Percentiles rank a stretch among this genome's conserved stretches.
Conservation (phyloP, 148 eudicot species). For the Vaccinium macrocarpon region DNA sequence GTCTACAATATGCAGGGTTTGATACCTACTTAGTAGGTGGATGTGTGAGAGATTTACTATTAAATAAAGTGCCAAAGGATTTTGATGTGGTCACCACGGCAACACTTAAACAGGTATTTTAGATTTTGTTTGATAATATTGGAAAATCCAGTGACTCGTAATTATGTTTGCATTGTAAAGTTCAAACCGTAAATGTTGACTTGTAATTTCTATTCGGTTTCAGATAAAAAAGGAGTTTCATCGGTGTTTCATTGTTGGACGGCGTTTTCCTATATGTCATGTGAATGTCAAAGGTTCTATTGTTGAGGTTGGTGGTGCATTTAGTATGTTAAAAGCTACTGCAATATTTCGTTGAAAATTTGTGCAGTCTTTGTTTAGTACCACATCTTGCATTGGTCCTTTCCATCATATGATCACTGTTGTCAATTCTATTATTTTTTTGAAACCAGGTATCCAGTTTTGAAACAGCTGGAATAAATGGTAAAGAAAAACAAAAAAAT, state of each 20-base stretch:
- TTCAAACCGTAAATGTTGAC: background rate
- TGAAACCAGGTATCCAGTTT: slow-evolving; percentile 82
- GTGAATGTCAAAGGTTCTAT: slow-evolving; percentile 56
- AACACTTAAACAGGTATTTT: slow-evolving; percentile 53
- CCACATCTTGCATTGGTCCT: background rate
- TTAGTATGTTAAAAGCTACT: background rate
- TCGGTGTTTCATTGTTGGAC: slow-evolving; percentile 67
- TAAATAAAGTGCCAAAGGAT: slow-evolving; percentile 78
- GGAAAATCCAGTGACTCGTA: background rate
- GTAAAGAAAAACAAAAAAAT: slow-evolving; percentile 29
- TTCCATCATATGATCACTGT: slow-evolving; percentile 9
- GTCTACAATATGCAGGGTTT: slow-evolving; percentile 53
- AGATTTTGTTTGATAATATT: slow-evolving; percentile 2
- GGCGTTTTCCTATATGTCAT: slow-evolving; percentile 75
- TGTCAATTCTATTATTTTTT: slow-evolving; percentile 1
- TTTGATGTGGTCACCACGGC: slow-evolving; percentile 93
- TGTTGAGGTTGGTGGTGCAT: slow-evolving; percentile 63
- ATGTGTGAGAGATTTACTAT: slow-evolving; percentile 87
- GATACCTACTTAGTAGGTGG: slow-evolving; percentile 96
- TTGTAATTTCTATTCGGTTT: slow-evolving; percentile 9
- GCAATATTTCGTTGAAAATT: background rate
- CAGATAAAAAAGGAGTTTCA: slow-evolving; percentile 59
- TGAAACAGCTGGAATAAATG: slow-evolving; percentile 44
- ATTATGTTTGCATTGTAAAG: slow-evolving; percentile 1
- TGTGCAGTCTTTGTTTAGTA: background rate